Conservation (phyloP, 352 stramenopile species). For the Peronospora farinosa region DNA sequence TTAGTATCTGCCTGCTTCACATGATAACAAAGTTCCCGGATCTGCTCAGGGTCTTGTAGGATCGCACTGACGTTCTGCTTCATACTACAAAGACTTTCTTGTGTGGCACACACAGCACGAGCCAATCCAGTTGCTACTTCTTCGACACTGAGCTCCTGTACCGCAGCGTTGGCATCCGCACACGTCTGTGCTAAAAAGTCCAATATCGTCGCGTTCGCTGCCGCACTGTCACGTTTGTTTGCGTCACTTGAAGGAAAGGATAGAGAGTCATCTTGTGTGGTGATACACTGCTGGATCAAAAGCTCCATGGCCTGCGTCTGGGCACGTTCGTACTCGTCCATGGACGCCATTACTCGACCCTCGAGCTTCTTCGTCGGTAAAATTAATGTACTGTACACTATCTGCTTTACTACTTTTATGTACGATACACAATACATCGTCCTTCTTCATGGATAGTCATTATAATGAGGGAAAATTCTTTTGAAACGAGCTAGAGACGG, state of each 20-base stretch:
- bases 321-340: constrained; percentile 41
- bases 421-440: no score
- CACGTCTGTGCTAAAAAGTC: constrained; percentile 61
- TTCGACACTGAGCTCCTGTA: constrained; percentile 45
- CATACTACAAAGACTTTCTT: constrained; percentile 57
- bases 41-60: constrained; percentile 57
- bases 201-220: constrained; percentile 45
- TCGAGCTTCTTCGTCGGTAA: no score
- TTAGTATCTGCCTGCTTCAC: constrained; percentile 42
- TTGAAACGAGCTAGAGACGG: constrained; percentile 1
- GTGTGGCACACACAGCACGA: constrained; percentile 50
- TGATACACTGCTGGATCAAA: constrained; percentile 47
- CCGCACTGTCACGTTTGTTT: constrained; percentile 13
- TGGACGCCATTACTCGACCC: constrained; percentile 1
- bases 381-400: no score
- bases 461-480: not conserved
- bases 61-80: constrained; percentile 47
- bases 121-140: constrained; percentile 50
- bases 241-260: not conserved
- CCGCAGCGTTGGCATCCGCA: constrained; percentile 46
- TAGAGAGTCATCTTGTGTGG: constrained; percentile 2
- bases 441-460: no score
- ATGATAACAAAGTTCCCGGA: constrained; percentile 49
- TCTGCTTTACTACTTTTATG: no score
- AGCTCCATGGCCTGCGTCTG: constrained; percentile 53